These are phyloP conservation scores for Mycena albidolilacea DNA, from an alignment of 768 basidiomycete species.

Conservation along the genomic window DNA sequence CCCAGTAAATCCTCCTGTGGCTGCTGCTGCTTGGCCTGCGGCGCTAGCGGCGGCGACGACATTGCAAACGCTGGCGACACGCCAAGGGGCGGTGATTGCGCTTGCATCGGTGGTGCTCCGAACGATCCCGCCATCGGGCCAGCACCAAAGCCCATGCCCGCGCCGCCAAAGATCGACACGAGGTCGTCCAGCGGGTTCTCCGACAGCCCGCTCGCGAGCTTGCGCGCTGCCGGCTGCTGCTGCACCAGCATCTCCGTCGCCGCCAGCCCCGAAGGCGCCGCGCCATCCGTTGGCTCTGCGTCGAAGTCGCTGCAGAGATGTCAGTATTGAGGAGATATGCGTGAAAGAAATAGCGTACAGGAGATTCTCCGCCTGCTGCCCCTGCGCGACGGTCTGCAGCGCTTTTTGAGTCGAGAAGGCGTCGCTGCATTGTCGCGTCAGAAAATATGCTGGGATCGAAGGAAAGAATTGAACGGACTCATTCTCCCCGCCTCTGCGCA, in stretches of 20 bases:
- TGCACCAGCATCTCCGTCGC: conserved; percentile 79
- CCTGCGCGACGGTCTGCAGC: conserved; percentile 91
- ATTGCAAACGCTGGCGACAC: conserved; percentile 6
- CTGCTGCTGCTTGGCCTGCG: conserved; percentile 50
- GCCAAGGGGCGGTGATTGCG: conserved; percentile 3
- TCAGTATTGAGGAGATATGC: conserved; percentile 15
- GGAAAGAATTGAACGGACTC: conserved; percentile 46
- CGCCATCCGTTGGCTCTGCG: conserved; percentile 72
- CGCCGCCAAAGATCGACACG: conserved; percentile 89
- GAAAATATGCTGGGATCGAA: conserved; percentile 17
- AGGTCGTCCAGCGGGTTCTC: conserved; percentile 94
- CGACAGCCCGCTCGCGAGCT: conserved; percentile 82
- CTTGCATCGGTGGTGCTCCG: not conserved
- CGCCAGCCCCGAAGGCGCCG: conserved; percentile 82
- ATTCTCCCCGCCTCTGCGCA: conserved; percentile 75
- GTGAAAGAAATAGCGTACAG: conserved; percentile 59
- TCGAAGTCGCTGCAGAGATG: conserved; percentile 78
- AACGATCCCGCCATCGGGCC: conserved; percentile 24
- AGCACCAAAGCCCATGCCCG: conserved; percentile 50
- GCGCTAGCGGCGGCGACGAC: conserved; percentile 27
- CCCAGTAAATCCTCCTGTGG: conserved; percentile 70
- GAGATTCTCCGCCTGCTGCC: conserved; percentile 94
- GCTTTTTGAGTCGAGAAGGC: conserved; percentile 84
- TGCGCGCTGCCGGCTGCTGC: conserved; percentile 76
- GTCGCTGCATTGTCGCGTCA: conserved; percentile 59